Evolutionary conservation across 306 rosid genomes (phyloP).

Genomic region (Quercus bicolor): DNA sequence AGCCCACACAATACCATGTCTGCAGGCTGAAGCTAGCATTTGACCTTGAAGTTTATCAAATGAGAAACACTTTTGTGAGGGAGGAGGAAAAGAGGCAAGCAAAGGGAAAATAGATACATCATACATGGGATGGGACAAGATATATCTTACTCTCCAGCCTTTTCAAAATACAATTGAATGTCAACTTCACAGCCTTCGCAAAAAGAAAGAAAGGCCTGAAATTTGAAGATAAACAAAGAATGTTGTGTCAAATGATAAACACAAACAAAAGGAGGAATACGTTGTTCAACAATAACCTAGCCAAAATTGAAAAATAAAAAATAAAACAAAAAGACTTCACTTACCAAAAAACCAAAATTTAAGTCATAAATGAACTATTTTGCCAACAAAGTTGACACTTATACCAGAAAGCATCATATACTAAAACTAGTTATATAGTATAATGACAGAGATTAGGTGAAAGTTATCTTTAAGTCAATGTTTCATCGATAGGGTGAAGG

Average conservation of each 20-base stretch:
- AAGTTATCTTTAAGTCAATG: constrained; percentile 4
- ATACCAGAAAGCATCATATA: background rate
- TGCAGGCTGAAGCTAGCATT: background rate
- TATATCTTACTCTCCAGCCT: constrained; percentile 85
- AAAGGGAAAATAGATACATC: background rate
- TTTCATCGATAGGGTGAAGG: background rate
- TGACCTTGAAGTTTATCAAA: background rate
- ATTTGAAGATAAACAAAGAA: constrained; percentile 17
- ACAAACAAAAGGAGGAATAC: background rate
- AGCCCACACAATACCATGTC: background rate
- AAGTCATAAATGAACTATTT: background rate
- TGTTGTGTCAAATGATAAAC: background rate
- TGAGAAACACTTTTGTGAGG: background rate
- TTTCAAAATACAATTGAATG: constrained; percentile 76
- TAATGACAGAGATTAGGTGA: constrained; percentile 6
- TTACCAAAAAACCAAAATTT: too few species aligned
- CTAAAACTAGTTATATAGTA: constrained; percentile 2
- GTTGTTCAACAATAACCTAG: background rate
- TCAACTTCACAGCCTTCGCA: constrained; percentile 96
- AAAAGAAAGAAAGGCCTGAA: constrained; percentile 93
- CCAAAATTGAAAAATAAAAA: too few species aligned
- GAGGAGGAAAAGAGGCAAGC: background rate
- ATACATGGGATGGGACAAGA: background rate
- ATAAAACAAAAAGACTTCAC: too few species aligned
- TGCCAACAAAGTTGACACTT: background rate